phyloP scores from a whole-genome alignment of 495 filamentous ascomycete species.

The Pseudoneurospora amorphoporcata region DNA sequence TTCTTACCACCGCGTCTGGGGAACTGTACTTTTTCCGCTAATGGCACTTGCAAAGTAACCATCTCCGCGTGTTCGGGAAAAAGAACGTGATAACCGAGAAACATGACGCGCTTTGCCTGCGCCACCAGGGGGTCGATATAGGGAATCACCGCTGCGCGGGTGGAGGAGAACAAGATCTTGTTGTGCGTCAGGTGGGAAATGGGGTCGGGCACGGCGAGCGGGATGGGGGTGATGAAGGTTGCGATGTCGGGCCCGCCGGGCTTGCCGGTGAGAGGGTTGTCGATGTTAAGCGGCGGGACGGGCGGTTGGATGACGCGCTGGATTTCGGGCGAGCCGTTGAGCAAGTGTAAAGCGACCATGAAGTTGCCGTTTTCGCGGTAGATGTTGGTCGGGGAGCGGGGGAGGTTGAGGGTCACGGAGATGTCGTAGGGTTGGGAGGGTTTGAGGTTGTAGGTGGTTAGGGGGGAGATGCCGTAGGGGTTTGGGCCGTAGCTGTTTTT shows the following conservation, averaged over 20 bases:
- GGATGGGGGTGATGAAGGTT: constrained; percentile 1
- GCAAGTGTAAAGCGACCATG: constrained; percentile 74
- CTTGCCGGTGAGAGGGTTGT: constrained; percentile 8
- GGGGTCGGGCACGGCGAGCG: constrained; percentile 1
- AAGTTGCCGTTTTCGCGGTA: constrained; percentile 60
- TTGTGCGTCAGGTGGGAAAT: constrained; percentile 11
- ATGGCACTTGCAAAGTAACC: constrained; percentile 47
- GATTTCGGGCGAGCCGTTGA: constrained; percentile 23
- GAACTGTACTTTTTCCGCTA: constrained; percentile 26
- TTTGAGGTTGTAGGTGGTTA: constrained; percentile 33
- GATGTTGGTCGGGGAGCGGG: constrained; percentile 49
- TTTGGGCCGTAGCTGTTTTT: constrained; percentile 29
- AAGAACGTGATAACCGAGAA: constrained; percentile 33
- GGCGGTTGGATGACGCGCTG: background rate
- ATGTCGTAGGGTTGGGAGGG: constrained; percentile 54
- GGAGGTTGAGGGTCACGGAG: constrained; percentile 45
- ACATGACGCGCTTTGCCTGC: constrained; percentile 29
- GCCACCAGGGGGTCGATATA: constrained; percentile 31
- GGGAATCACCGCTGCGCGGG: constrained; percentile 30
- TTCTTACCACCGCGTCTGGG: background rate
- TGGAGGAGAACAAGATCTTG: constrained; percentile 24
- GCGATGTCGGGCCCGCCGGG: background rate
- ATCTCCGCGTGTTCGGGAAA: constrained; percentile 30
- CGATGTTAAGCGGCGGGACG: background rate
- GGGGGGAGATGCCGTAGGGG: constrained; percentile 42